Conservation (phyloP, 768 basidiomycete genomes). For the Lentinula lateritia region DNA sequence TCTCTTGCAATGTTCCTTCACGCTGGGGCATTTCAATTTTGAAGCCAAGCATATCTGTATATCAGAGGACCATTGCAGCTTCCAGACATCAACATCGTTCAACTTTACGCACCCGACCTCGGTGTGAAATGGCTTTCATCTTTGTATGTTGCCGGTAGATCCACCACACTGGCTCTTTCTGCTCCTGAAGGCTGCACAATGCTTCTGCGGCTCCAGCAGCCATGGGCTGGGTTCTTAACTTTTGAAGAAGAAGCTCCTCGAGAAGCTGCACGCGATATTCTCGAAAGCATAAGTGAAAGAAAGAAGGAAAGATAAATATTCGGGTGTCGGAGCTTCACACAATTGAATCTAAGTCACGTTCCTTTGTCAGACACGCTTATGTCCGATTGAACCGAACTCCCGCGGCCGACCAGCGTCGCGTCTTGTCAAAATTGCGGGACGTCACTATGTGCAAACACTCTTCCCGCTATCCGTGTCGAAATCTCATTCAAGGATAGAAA, state of each 20-base stretch:
- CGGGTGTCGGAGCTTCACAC: neutral
- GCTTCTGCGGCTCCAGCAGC: constrained; percentile 34
- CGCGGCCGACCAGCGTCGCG: neutral
- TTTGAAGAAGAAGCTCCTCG: constrained; percentile 26
- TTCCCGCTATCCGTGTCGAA: no score
- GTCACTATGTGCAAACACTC: no score
- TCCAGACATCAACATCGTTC: neutral
- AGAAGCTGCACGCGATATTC: constrained; percentile 38
- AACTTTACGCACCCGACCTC: constrained; percentile 45
- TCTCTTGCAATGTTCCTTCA: constrained; percentile 51
- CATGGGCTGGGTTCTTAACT: constrained; percentile 17
- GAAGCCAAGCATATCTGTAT: constrained; percentile 82
- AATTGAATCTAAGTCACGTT: neutral
- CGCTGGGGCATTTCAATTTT: constrained; percentile 63
- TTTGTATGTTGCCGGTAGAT: constrained; percentile 69
- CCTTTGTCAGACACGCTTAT: neutral
- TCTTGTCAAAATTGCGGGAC: no score
- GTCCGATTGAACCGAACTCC: neutral
- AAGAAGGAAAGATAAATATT: neutral
- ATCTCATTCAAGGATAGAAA: no score
- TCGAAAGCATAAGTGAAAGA: constrained; percentile 46
- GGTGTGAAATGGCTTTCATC: constrained; percentile 69
- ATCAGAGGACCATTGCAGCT: neutral
- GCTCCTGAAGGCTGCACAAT: constrained; percentile 81
- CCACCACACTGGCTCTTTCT: constrained; percentile 78